Evolutionary conservation across 768 basidiomycete genomes (phyloP).

Genomic region (Suillus discolor): DNA sequence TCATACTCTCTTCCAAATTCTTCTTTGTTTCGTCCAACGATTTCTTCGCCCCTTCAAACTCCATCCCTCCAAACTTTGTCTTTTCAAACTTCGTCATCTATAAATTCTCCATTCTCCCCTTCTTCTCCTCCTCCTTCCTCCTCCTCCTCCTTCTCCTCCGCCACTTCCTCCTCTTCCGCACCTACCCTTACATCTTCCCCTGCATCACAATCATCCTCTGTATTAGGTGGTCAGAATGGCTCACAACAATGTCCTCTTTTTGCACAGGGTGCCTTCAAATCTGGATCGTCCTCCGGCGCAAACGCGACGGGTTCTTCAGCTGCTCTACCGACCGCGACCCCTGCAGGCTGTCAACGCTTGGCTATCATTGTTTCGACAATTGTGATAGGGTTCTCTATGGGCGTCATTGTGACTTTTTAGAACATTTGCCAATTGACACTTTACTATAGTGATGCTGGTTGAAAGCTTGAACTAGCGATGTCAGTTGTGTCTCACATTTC

Average conservation of each 20-base stretch:
- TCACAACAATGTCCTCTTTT: constrained; percentile 4
- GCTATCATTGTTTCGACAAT: constrained; percentile 28
- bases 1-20: background rate
- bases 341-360: constrained; percentile 28
- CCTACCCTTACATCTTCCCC: background rate
- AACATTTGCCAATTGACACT: background rate
- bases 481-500: background rate
- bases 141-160: background rate
- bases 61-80: background rate
- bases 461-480: background rate
- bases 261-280: constrained; percentile 2
- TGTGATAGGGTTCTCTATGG: constrained; percentile 26
- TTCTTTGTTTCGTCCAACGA: background rate
- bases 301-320: constrained; percentile 13
- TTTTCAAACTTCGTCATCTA: constrained; percentile 1
- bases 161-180: background rate
- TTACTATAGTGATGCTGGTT: background rate
- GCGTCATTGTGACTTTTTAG: constrained; percentile 29
- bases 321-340: constrained; percentile 12
- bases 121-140: background rate
- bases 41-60: constrained; percentile 4
- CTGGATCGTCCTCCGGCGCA: constrained; percentile 9
- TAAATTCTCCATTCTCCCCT: background rate
- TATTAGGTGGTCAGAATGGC: background rate
- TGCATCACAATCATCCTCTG: background rate